A percentile compares a stretch with the other conserved stretches of the same genome.
Conservation (phyloP, 768 basidiomycete species). For the Lactarius indigo region DNA sequence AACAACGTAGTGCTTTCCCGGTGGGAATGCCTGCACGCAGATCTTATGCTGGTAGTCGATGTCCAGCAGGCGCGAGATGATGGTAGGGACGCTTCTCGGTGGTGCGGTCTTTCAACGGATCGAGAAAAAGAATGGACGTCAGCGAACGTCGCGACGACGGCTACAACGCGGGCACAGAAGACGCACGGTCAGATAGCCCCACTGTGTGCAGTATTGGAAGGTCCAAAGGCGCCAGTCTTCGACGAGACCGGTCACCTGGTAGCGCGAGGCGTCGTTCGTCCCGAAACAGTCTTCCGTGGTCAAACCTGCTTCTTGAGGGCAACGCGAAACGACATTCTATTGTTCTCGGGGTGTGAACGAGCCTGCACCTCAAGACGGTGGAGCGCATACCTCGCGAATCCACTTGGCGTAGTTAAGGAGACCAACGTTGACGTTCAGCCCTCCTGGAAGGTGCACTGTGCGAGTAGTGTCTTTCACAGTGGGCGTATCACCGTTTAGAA, state of each 20-base stretch:
- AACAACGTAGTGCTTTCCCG: constrained; percentile 70
- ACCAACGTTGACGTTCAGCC: constrained; percentile 46
- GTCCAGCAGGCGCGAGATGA: constrained; percentile 76
- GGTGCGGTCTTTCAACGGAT: constrained; percentile 56
- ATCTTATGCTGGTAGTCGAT: constrained; percentile 68
- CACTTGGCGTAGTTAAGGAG: constrained; percentile 73
- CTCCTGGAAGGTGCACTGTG: not conserved
- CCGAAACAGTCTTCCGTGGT: constrained; percentile 80
- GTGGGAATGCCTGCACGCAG: constrained; percentile 70
- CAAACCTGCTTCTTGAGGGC: constrained; percentile 34
- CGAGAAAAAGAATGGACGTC: not conserved
- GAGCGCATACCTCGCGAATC: constrained; percentile 57
- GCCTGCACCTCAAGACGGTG: not conserved
- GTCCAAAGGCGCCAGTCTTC: constrained; percentile 85
- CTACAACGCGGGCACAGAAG: not conserved
- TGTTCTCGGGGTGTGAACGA: constrained; percentile 36
- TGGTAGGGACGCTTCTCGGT: constrained; percentile 61
- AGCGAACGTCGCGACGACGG: not conserved
- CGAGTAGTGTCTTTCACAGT: not conserved
- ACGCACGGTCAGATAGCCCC: constrained; percentile 88
- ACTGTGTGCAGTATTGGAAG: constrained; percentile 92
- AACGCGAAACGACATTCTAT: constrained; percentile 24
- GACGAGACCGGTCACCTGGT: constrained; percentile 54
- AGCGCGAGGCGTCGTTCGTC: constrained; percentile 65
- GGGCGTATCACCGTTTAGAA: constrained; percentile 34